A percentile compares a stretch with the other conserved stretches of the same genome.
Evolutionary conservation across 768 basidiomycete genomes (phyloP).

Genomic region (Rhizopogon salebrosus): DNA sequence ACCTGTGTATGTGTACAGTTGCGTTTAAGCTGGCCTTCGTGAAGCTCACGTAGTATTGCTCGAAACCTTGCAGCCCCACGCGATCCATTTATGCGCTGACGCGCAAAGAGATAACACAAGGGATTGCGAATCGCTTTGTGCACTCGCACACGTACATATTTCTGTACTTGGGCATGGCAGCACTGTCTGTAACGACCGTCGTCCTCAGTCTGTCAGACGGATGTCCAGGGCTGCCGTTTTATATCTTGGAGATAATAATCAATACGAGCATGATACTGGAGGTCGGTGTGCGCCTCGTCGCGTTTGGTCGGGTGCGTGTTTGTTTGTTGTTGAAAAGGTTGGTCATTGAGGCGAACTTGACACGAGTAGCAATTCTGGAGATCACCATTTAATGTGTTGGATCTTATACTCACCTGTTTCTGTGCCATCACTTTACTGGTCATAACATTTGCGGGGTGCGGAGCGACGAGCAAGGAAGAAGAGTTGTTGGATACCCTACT

Average conservation of each 20-base stretch:
- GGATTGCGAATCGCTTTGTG: conserved; percentile 86
- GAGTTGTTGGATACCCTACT: conserved; percentile 91
- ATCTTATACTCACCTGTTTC: conserved; percentile 83
- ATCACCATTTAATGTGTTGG: conserved; percentile 87
- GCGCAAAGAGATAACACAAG: conserved; percentile 75
- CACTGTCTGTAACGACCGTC: conserved; percentile 80
- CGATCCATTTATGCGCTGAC: conserved; percentile 85
- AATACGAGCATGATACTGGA: conserved; percentile 92
- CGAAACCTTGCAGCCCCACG: conserved; percentile 45
- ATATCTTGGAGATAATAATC: conserved; percentile 83
- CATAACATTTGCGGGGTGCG: conserved; percentile 84
- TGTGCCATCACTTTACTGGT: conserved; percentile 87
- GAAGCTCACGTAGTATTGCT: conserved; percentile 13
- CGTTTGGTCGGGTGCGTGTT: conserved; percentile 80
- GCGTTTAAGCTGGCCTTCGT: neutral
- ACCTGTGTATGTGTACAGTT: conserved; percentile 23
- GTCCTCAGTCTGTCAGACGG: conserved; percentile 77
- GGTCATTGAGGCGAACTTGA: neutral
- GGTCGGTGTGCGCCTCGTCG: conserved; percentile 86
- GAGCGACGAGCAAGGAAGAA: conserved; percentile 81
- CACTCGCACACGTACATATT: conserved; percentile 85
- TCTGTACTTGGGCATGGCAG: conserved; percentile 86
- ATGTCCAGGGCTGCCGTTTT: conserved; percentile 86
- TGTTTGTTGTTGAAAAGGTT: neutral
- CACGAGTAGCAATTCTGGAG: conserved; percentile 86